Evolutionary conservation across 768 basidiomycete genomes (phyloP).

Genomic region (Glaciozyma antarctica): DNA sequence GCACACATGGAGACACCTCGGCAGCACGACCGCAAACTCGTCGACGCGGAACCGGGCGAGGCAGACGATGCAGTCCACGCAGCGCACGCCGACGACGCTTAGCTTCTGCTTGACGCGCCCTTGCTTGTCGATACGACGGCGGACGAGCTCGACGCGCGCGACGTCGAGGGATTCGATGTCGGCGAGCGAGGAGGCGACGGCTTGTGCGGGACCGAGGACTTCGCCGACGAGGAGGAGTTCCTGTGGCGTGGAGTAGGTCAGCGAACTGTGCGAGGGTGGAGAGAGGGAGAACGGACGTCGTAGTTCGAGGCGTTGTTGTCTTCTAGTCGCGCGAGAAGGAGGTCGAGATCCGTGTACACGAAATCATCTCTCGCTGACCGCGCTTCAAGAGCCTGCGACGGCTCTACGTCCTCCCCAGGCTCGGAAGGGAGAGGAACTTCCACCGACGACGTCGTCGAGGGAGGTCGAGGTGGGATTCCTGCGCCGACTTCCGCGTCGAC

Average conservation of each 20-base stretch:
- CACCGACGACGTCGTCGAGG: background rate
- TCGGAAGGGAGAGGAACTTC: background rate
- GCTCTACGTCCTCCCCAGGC: too few species aligned
- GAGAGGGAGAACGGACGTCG: constrained; percentile 12
- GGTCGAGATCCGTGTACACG: constrained; percentile 26
- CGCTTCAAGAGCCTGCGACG: background rate
- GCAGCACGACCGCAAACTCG: constrained; percentile 24
- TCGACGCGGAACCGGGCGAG: constrained; percentile 28
- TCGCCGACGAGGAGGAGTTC: constrained; percentile 28
- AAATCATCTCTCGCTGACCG: background rate
- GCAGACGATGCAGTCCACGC: constrained; percentile 18
- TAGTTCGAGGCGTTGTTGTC: constrained; percentile 9
- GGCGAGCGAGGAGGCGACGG: constrained; percentile 6
- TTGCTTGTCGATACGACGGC: constrained; percentile 24
- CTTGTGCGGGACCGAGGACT: constrained; percentile 20
- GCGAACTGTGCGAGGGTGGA: background rate
- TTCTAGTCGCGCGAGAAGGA: constrained; percentile 24
- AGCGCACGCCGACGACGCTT: constrained; percentile 12
- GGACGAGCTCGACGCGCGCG: constrained; percentile 25
- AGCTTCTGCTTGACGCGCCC: constrained; percentile 31
- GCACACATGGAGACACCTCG: constrained; percentile 28
- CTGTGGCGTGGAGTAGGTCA: background rate
- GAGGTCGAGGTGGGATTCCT: background rate
- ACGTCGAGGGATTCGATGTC: constrained; percentile 26
- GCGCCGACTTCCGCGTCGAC: background rate